Conservation (phyloP, 306 rosid species). For the Cucurbita ficifolia region DNA sequence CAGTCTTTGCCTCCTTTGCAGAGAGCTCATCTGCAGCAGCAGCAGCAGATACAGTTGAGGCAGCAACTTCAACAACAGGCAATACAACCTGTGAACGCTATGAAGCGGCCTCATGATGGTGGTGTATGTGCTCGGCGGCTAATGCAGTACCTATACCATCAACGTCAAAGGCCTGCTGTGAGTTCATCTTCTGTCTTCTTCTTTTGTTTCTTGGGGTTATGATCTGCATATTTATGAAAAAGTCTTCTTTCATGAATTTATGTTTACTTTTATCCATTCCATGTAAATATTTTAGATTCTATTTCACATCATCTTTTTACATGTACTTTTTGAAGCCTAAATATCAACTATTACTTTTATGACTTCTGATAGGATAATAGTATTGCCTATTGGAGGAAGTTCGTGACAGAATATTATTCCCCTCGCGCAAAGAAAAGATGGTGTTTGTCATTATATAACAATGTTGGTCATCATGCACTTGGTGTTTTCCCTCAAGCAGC, state of each 20-base stretch:
- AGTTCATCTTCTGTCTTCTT: background rate
- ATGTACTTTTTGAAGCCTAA: background rate
- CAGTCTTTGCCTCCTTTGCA: constrained; percentile 85
- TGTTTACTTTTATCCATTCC: background rate
- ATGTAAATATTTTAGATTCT: background rate
- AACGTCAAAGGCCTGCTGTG: constrained; percentile 25
- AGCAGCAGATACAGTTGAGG: constrained; percentile 16
- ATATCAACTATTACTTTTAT: background rate
- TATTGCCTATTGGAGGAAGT: constrained; percentile 26
- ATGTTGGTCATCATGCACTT: constrained; percentile 14
- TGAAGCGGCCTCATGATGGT: constrained; percentile 5
- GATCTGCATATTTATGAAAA: background rate
- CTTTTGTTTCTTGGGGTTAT: background rate
- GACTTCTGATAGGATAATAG: constrained; percentile 18
- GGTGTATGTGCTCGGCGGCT: constrained; percentile 24
- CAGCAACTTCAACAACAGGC: constrained; percentile 17
- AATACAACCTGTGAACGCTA: constrained; percentile 4
- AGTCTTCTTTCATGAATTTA: background rate
- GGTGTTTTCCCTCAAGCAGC: constrained; percentile 16
- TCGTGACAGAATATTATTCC: constrained; percentile 29
- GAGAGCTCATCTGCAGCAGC: constrained; percentile 31
- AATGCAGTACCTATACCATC: constrained; percentile 27
- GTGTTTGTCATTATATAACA: constrained; percentile 26
- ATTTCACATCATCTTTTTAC: background rate
- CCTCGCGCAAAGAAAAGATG: constrained; percentile 30